These are phyloP conservation scores for Lachancea fermentati DNA, from an alignment of 805 yeast species.

Conservation along the genomic window DNA sequence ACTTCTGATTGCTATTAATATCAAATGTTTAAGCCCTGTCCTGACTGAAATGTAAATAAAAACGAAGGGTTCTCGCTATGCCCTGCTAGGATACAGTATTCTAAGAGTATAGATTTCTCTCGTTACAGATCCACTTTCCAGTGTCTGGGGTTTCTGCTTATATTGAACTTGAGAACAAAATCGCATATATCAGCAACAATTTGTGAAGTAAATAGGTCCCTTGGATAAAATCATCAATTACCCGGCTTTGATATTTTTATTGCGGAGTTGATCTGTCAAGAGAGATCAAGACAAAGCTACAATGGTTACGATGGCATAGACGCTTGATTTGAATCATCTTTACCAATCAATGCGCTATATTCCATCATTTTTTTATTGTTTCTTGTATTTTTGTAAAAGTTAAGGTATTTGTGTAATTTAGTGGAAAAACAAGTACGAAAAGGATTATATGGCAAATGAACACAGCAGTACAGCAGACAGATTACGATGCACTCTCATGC, in stretches of 20 bases:
- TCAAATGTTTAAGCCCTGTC: not conserved
- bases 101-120: not conserved
- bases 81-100: not conserved
- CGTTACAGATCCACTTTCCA: not conserved
- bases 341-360: no score
- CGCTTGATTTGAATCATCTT: no score
- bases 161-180: not conserved
- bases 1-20: not conserved
- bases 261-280: not conserved
- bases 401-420: no score
- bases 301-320: no score
- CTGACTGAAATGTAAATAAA: not conserved
- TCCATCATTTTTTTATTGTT: not conserved
- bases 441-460: slow-evolving; percentile 13
- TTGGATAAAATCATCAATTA: not conserved
- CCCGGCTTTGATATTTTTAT: not conserved
- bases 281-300: no score
- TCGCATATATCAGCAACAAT: not conserved
- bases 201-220: not conserved
- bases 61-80: not conserved
- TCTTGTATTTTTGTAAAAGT: no score
- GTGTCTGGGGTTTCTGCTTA: not conserved
- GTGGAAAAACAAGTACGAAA: not conserved
- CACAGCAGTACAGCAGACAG: slow-evolving; percentile 41
- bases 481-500: slow-evolving; percentile 66